Conservation (phyloP, 768 basidiomycete species). For the Lactarius evosmus region DNA sequence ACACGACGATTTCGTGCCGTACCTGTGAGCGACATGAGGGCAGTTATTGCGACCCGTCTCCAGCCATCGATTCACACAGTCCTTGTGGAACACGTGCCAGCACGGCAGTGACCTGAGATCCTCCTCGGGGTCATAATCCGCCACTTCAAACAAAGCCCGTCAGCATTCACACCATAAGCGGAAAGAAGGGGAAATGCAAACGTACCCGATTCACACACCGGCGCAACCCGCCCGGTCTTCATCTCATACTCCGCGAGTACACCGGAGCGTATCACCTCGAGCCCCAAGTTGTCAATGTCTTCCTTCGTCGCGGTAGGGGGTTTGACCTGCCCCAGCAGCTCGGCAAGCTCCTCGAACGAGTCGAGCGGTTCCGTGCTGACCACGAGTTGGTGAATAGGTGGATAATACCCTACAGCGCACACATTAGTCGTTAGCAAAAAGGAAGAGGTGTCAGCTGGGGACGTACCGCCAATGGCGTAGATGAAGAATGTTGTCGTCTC, state of each 20-base stretch:
- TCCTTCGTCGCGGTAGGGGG: conserved; percentile 78
- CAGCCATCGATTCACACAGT: conserved; percentile 62
- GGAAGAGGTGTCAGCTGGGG: neutral
- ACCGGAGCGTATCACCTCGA: conserved; percentile 61
- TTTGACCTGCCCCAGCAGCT: conserved; percentile 77
- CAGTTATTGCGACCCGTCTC: conserved; percentile 76
- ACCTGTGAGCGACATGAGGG: conserved; percentile 82
- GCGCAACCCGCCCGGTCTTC: conserved; percentile 37
- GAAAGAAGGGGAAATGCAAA: too few relatives aligned
- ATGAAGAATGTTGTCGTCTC: conserved; percentile 78
- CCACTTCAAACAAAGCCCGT: conserved; percentile 41
- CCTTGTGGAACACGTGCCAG: conserved; percentile 86
- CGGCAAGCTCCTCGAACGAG: conserved; percentile 82
- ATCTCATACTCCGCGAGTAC: conserved; percentile 49
- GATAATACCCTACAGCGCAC: conserved; percentile 85
- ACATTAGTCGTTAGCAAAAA: neutral
- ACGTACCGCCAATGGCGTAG: conserved; percentile 79
- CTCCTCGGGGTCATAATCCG: conserved; percentile 77
- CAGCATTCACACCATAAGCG: too few relatives aligned
- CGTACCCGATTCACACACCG: conserved; percentile 82
- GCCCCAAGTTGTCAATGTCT: conserved; percentile 81
- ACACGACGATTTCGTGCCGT: conserved; percentile 23
- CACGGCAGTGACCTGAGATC: conserved; percentile 79
- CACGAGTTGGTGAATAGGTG: conserved; percentile 83
- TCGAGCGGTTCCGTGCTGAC: conserved; percentile 71